These are phyloP conservation scores for Stagonosporopsis chrysanthemi DNA, from an alignment of 2,329 filamentous ascomycete species.

Conservation along the genomic window DNA sequence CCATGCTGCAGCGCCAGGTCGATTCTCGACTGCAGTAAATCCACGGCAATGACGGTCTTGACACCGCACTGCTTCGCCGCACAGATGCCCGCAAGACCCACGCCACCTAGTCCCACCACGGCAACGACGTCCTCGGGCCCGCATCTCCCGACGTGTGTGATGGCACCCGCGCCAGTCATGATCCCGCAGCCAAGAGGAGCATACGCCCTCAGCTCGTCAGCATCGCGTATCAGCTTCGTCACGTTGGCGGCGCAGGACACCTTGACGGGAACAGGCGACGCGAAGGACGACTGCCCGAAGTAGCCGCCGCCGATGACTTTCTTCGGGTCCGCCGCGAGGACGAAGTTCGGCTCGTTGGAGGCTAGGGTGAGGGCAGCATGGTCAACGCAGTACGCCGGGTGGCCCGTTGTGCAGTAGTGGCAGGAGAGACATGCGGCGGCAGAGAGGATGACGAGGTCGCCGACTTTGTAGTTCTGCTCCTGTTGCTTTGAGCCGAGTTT, in stretches of 20 bases:
- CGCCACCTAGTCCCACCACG: conserved; percentile 56
- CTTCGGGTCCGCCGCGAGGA: conserved; percentile 23
- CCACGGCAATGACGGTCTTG: conserved; percentile 49
- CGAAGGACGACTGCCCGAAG: conserved; percentile 59
- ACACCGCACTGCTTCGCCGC: conserved; percentile 56
- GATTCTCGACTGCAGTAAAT: conserved; percentile 43
- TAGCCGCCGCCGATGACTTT: conserved; percentile 52
- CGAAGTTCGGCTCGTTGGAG: conserved; percentile 56
- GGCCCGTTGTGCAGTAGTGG: conserved; percentile 55
- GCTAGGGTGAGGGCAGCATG: conserved; percentile 40
- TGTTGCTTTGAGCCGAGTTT: conserved; percentile 49
- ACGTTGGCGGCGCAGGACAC: conserved; percentile 56
- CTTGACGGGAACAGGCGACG: conserved; percentile 50
- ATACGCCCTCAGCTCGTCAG: conserved; percentile 53
- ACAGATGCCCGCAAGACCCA: conserved; percentile 48
- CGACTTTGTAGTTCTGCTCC: conserved; percentile 51
- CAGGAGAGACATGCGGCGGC: conserved; percentile 58
- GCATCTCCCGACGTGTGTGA: conserved; percentile 49
- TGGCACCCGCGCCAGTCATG: conserved; percentile 55
- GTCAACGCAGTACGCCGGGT: conserved; percentile 57
- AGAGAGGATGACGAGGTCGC: conserved; percentile 59
- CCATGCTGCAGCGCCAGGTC: conserved; percentile 48
- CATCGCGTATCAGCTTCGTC: conserved; percentile 44
- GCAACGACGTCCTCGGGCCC: conserved; percentile 49
- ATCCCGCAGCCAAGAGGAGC: conserved; percentile 57